Conservation (phyloP, 192 early-diverging fungal genomes). For the Kappamyces sp. region DNA sequence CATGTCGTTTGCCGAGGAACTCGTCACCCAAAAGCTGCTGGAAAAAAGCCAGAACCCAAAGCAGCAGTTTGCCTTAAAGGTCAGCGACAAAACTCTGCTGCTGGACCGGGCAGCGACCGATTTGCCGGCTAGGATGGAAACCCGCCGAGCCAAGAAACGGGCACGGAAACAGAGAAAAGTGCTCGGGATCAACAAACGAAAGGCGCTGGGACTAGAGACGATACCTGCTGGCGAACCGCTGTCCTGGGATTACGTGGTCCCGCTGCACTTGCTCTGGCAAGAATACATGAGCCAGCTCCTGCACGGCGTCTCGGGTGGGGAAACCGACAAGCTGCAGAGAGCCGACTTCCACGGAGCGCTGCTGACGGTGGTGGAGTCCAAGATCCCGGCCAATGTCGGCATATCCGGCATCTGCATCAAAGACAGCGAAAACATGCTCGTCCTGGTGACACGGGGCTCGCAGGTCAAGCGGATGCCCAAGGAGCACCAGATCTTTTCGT, state of each 20-base stretch:
- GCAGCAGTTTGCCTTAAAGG: constrained; percentile 23
- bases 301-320: constrained; percentile 15
- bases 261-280: constrained; percentile 71
- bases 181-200: constrained; percentile 61
- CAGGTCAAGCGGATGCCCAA: constrained; percentile 67
- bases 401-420: constrained; percentile 74
- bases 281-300: constrained; percentile 68
- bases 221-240: constrained; percentile 52
- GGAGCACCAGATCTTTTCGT: constrained; percentile 37
- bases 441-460: constrained; percentile 65
- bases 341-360: constrained; percentile 84
- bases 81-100: constrained; percentile 44
- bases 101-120: constrained; percentile 48
- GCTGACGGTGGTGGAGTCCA: constrained; percentile 66
- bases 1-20: too few species aligned
- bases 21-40: neutral
- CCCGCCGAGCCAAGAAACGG: constrained; percentile 20
- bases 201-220: constrained; percentile 54
- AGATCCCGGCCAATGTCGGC: constrained; percentile 73
- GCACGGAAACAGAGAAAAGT: constrained; percentile 38
- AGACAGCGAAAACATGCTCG: constrained; percentile 84
- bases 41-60: neutral
- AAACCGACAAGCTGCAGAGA: constrained; percentile 52
- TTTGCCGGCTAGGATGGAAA: neutral
- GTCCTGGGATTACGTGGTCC: constrained; percentile 33